phyloP scores from a whole-genome alignment of 2,329 filamentous ascomycete species.

The Aspergillus vadensis region DNA sequence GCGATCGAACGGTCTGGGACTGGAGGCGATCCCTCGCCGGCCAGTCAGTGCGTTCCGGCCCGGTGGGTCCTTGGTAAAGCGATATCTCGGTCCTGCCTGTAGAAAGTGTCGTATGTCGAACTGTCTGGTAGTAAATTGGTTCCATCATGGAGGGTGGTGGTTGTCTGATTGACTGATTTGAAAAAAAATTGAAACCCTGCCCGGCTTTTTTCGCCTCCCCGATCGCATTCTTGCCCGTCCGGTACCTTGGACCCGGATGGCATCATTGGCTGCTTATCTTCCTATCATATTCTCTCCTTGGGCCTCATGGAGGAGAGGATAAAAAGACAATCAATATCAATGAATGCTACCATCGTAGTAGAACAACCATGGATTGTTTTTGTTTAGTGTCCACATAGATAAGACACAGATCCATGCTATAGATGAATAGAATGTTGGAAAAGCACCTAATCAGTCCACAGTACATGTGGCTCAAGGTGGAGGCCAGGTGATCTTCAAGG shows the following conservation, averaged over 20 bases:
- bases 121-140: not conserved
- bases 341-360: too few relatives aligned
- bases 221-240: slow-evolving; percentile 17
- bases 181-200: slow-evolving; percentile 9
- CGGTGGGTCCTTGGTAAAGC: slow-evolving; percentile 11
- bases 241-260: slow-evolving; percentile 7
- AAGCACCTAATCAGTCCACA: not conserved
- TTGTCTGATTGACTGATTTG: too few relatives aligned
- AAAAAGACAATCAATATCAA: too few relatives aligned
- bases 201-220: slow-evolving; percentile 18
- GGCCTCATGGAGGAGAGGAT: not conserved
- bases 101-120: too few relatives aligned
- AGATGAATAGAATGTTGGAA: too few relatives aligned
- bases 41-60: slow-evolving; percentile 22
- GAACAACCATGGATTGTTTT: too few relatives aligned
- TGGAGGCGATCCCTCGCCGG: slow-evolving; percentile 23
- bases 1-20: slow-evolving; percentile 31
- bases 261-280: slow-evolving; percentile 7
- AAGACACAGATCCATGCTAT: too few relatives aligned
- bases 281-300: not conserved
- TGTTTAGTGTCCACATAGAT: too few relatives aligned
- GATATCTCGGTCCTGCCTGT: slow-evolving; percentile 5
- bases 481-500: slow-evolving; percentile 26
- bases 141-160: slow-evolving; percentile 11
- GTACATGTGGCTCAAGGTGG: slow-evolving; percentile 13